A percentile compares a stretch with the other conserved stretches of the same genome.
phyloP scores from a whole-genome alignment of 306 rosid genomes.

The Quercus cerris region DNA sequence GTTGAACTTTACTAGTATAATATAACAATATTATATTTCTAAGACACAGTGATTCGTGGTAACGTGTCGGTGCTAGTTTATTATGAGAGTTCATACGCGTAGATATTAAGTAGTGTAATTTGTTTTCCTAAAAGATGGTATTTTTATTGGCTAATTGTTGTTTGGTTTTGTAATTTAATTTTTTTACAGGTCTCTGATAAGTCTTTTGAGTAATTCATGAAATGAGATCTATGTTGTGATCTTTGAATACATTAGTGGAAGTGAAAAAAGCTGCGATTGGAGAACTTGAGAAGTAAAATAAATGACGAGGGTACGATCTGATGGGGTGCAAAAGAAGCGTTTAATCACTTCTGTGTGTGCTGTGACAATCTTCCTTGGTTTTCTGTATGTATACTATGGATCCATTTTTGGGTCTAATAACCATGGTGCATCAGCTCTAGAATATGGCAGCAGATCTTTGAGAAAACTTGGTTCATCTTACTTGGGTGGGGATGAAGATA shows the following conservation, averaged over 20 bases:
- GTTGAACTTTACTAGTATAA: conserved; percentile 8
- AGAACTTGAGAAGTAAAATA: conserved; percentile 27
- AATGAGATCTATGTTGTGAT: conserved; percentile 26
- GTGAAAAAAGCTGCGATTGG: conserved; percentile 24
- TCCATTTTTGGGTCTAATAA: conserved; percentile 74
- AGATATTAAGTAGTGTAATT: not conserved
- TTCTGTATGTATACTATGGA: conserved; percentile 77
- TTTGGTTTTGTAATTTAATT: conserved; percentile 6
- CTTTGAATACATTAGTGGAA: conserved; percentile 16
- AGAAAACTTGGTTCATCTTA: conserved; percentile 78
- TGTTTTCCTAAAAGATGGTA: not conserved
- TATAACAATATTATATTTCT: conserved; percentile 1
- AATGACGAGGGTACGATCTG: conserved; percentile 84
- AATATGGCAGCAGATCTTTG: conserved; percentile 77
- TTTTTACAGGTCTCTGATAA: conserved; percentile 35
- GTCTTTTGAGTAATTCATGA: conserved; percentile 10
- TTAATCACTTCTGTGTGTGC: conserved; percentile 54
- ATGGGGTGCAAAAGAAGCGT: conserved; percentile 77
- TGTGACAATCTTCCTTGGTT: conserved; percentile 62
- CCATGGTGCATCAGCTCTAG: conserved; percentile 63
- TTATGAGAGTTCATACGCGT: not conserved
- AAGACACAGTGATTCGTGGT: not conserved
- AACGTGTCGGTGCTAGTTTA: conserved; percentile 9
- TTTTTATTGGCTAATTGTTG: conserved; percentile 19
- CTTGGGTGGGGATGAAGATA: conserved; percentile 68